These are phyloP conservation scores for Scenedesmus sp. DNA, from an alignment of 163 green algal species.

Conservation along the genomic window DNA sequence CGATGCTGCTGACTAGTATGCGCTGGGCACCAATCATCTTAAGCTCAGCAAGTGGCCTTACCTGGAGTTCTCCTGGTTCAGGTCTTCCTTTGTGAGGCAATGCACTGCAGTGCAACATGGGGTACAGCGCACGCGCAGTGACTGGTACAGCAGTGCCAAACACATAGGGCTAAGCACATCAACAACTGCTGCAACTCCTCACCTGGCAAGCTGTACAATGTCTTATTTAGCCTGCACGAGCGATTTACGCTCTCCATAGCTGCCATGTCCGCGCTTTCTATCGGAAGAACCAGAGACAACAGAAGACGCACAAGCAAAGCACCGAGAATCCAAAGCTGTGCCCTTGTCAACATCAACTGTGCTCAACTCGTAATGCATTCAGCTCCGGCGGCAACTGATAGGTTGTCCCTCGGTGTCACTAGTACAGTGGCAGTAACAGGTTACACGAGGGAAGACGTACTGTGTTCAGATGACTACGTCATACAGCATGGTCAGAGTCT, in stretches of 20 bases:
- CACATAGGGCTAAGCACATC: no score
- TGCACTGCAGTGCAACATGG: conserved; percentile 23
- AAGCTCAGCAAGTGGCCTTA: not conserved
- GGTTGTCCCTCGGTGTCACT: not conserved
- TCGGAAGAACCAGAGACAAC: not conserved
- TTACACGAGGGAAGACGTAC: not conserved
- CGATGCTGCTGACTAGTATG: not conserved
- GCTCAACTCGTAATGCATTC: not conserved
- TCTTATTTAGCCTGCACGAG: conserved; percentile 29
- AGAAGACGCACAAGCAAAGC: not conserved
- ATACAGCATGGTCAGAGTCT: no score
- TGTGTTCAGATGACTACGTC: not conserved
- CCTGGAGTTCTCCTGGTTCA: conserved; percentile 13
- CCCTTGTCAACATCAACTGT: not conserved
- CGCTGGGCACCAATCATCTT: not conserved
- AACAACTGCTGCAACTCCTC: not conserved
- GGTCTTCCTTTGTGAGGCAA: conserved; percentile 35
- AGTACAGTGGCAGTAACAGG: not conserved
- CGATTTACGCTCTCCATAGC: not conserved
- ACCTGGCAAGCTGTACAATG: conserved; percentile 35
- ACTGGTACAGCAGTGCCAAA: not conserved
- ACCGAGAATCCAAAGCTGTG: not conserved
- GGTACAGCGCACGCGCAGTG: not conserved
- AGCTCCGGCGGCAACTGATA: not conserved
- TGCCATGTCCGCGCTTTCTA: not conserved